Base-by-base conservation (phyloP, 352 stramenopile species). In the Thraustochytrium sp. region DNA sequence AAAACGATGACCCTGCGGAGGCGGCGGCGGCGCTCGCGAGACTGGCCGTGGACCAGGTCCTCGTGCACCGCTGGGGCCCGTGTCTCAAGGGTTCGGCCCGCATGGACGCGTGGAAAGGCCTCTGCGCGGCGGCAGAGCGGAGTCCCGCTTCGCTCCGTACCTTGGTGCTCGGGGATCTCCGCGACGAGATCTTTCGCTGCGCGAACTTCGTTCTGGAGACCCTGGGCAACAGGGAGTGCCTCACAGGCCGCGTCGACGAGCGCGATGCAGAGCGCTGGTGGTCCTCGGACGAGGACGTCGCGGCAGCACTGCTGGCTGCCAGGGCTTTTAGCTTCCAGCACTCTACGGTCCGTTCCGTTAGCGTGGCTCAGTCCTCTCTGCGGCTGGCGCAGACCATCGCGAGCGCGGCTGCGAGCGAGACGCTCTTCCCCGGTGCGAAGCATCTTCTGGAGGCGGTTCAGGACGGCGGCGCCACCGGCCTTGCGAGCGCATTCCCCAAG, bases 381-480 rank as follows among this genome's bases (percentile, higher is more conserved):
- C 68, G 68, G 23, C 68, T 77, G 65, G 65, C 65, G 1, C 65
- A 77, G 46, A 62, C 65, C 1, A 77, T 77, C 5, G 65, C 65
- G 31, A 23, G 31, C 23, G 26, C 65, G 1, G 23, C 16, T 23
- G 23, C 26, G 46, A 77, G 64, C 11, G 8, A 61, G 18, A 3
- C 65, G 11, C 65, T 5, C 23, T 77, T 77, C 26, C 65, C 65
- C 13, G 68, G 65, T 26, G 11, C 65, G 21, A 23, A 23, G 1
- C 23, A 77, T 21, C 34, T 77, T 23, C 46, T 77, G 1, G 65
- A 18, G 8, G 65, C 65, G 5, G 65, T 29, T 77, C 40, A 38
- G 3, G 34, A n/a, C n/a, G n/a, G 65, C 9, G 65, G 65, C 31
- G 3, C 46, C 11, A 29, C 5, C 16, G 9, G 65, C 64, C 13